Evolutionary conservation across 2,329 filamentous ascomycete genomes (phyloP), one percentile per base, ranked within the genome.

Genomic region (Fusarium vanettenii): DNA sequence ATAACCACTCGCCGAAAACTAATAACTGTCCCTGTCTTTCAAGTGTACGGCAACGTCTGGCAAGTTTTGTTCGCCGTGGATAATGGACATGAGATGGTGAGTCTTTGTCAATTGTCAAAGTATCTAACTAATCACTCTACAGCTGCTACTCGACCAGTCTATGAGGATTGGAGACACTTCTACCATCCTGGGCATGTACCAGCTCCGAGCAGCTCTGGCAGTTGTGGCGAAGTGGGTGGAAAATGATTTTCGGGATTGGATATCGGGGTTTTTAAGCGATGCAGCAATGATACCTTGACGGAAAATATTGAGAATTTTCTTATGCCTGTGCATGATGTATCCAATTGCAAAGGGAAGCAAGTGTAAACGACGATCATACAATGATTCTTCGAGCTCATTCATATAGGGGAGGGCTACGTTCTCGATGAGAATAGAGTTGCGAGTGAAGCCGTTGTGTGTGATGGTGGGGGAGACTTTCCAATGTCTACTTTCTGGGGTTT

Each of bases 31-130:
- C 64, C 64, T 9, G 57, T 66, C 1, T 45, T 66, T 27, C 57
- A 66, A 10, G 64, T 66, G 13, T 29, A 61, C 18, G 64, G 64
- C 9, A 43, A 41, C 14, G 64, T 66, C 6, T 66, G 57, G 64
- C 43, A 52, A 13, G 43, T 61, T 3, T 16, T 66, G 57, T 66
- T 66, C 31, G 64, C 55, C 2, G 13, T 61, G n/a, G 57, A 66
- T n/a, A 35, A 41, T 16, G 43, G 33, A 13, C 14, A 52, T 8
- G 43, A 66, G 22, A 52, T 66, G 16, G 64, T 61, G 25, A 55
- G 64, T 50, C 22, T 10, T 16, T 20, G 13, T 29, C 27, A 7
- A 22, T 1, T 18, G n/a, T 10, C 13, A 52, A 33, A 10, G 50
- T 20, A 16, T 29, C 56, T 60, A 9, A 33, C 16, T 45, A 11